phyloP scores from a whole-genome alignment of 108 stramenopile genomes.

The Schizochytrium sp. region DNA sequence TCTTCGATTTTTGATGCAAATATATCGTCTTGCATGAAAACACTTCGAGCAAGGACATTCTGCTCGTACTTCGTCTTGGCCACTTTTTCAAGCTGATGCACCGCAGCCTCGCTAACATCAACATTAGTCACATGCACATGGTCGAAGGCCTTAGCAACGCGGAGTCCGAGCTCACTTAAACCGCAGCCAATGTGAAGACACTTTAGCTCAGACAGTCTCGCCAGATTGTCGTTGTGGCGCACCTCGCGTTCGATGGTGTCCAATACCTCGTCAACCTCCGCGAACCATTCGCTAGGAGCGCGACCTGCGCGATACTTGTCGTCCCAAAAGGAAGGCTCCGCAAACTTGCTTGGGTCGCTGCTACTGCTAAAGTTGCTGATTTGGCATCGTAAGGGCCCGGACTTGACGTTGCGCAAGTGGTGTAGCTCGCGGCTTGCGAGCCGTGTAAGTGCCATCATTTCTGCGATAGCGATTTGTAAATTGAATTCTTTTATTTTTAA shows the following conservation, averaged over 20 bases:
- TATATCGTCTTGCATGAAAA: background rate
- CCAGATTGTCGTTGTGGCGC: background rate
- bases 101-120: background rate
- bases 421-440: too few relatives aligned
- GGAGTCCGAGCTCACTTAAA: background rate
- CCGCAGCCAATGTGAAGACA: slow-evolving; percentile 33
- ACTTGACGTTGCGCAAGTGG: too few relatives aligned
- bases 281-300: slow-evolving; percentile 35
- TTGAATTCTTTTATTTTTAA: too few relatives aligned
- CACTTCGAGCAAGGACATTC: background rate
- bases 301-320: background rate
- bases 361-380: background rate
- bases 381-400: background rate
- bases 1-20: background rate
- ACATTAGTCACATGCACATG: background rate
- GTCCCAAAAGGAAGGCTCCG: background rate
- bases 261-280: background rate
- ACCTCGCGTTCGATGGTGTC: background rate
- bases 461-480: too few relatives aligned
- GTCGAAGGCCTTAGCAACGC: background rate
- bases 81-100: background rate
- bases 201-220: background rate
- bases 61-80: background rate
- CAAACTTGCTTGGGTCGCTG: background rate
- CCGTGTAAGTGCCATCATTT: too few relatives aligned